Conservation (phyloP, 2,329 filamentous ascomycete genomes). For the Cladophialophora psammophila region DNA sequence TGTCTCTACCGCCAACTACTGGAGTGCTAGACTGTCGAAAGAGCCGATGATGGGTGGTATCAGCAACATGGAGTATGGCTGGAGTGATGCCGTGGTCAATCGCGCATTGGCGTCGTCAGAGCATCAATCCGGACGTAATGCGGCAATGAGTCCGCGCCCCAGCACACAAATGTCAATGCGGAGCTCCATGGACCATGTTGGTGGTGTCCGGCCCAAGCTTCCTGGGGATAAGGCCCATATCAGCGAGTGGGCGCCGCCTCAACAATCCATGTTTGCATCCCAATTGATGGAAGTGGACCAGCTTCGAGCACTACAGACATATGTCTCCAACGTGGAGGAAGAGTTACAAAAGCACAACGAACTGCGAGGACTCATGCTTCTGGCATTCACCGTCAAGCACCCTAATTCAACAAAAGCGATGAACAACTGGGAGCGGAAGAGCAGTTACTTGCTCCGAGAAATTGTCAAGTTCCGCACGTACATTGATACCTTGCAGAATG, state of each 20-base stretch:
- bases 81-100: constrained; percentile 83
- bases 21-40: constrained; percentile 92
- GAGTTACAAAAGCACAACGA: constrained; percentile 89
- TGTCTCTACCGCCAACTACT: constrained; percentile 94
- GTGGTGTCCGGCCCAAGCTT: constrained; percentile 68
- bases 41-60: constrained; percentile 91
- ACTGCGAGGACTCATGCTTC: constrained; percentile 82
- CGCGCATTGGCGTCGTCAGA: constrained; percentile 72
- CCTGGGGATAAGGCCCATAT: constrained; percentile 86
- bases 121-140: constrained; percentile 41
- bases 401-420: constrained; percentile 83
- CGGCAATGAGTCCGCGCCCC: constrained; percentile 56
- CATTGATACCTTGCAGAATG: constrained; percentile 80
- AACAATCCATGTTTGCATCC: constrained; percentile 87
- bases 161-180: constrained; percentile 69
- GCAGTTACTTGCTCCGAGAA: constrained; percentile 85
- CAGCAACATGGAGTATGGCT: constrained; percentile 97
- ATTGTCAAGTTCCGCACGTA: constrained; percentile 98
- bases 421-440: constrained; percentile 97
- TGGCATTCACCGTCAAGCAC: constrained; percentile 86
- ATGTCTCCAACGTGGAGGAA: constrained; percentile 84
- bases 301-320: constrained; percentile 73
- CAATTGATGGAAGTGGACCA: constrained; percentile 81
- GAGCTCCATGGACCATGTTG: constrained; percentile 71
- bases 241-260: constrained; percentile 86